A percentile compares a stretch with the other conserved stretches of the same genome.
These are phyloP conservation scores for Populus hybrid DNA, from an alignment of 441 rosid genomes.

Conservation along the genomic window DNA sequence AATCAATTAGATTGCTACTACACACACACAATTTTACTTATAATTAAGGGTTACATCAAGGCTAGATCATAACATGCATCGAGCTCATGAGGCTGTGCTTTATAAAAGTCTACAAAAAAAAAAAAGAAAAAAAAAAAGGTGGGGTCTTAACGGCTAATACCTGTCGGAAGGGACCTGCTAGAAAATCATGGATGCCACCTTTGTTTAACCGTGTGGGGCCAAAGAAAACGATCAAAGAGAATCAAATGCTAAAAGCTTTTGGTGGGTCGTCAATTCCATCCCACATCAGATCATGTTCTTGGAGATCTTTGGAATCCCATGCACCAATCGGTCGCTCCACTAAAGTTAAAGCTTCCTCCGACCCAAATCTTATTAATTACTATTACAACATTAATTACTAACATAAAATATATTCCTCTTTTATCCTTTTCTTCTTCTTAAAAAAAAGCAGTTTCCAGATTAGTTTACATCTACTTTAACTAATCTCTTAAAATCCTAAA, in stretches of 20 bases:
- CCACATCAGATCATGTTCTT: conserved; percentile 32
- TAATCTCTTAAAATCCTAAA: too few relatives aligned
- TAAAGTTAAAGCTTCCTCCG: conserved; percentile 20
- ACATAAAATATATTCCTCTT: too few relatives aligned
- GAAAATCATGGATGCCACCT: conserved; percentile 37
- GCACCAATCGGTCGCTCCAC: conserved; percentile 30
- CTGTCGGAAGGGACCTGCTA: conserved; percentile 29
- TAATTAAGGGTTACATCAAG: not conserved
- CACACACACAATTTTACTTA: too few relatives aligned
- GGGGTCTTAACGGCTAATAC: conserved; percentile 40
- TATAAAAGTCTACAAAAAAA: not conserved
- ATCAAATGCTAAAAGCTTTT: conserved; percentile 4
- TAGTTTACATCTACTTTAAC: too few relatives aligned
- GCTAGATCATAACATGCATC: conserved; percentile 12
- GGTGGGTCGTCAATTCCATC: conserved; percentile 48
- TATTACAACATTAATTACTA: not conserved
- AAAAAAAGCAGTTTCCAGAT: accelerated
- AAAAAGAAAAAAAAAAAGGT: not conserved
- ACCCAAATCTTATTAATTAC: not conserved
- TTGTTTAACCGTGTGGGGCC: conserved; percentile 42
- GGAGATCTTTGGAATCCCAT: conserved; percentile 45
- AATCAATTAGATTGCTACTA: conserved; percentile 11
- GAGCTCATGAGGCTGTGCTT: not conserved
- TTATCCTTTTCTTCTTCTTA: too few relatives aligned
- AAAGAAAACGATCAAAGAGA: not conserved